phyloP scores from a whole-genome alignment of 352 stramenopile species.

The Plasmopara muralis region DNA sequence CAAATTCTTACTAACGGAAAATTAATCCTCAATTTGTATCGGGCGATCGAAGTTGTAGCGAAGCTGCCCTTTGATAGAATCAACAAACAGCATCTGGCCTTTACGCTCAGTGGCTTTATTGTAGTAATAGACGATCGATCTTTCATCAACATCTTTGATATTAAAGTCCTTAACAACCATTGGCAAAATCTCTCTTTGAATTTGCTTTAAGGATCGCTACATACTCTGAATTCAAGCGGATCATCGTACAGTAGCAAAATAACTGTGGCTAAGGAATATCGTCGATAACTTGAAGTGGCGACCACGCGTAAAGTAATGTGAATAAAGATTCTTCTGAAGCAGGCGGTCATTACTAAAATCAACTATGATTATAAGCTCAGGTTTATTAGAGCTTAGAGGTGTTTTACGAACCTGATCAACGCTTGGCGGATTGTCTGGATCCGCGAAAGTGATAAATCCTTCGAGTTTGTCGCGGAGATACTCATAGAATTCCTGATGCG shows the following conservation, averaged over 20 bases:
- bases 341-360: not conserved
- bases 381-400: not conserved
- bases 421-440: not conserved
- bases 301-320: not conserved
- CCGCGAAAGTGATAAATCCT: not conserved
- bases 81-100: not conserved
- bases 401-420: not conserved
- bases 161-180: not conserved
- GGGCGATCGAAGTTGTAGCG: too few relatives aligned
- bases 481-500: too few relatives aligned
- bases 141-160: not conserved
- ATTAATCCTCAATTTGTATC: too few relatives aligned
- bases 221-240: too few relatives aligned
- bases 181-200: too few relatives aligned
- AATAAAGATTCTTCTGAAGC: not conserved
- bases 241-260: too few relatives aligned
- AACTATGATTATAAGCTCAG: not conserved
- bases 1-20: too few relatives aligned
- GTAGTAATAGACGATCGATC: constrained; percentile 1
- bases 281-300: too few relatives aligned
- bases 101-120: not conserved
- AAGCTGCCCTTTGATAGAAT: not conserved
- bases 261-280: too few relatives aligned
- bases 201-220: too few relatives aligned
- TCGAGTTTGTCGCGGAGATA: too few relatives aligned